Conservation (phyloP, 2,329 filamentous ascomycete genomes). For the Neospermospora avenae region DNA sequence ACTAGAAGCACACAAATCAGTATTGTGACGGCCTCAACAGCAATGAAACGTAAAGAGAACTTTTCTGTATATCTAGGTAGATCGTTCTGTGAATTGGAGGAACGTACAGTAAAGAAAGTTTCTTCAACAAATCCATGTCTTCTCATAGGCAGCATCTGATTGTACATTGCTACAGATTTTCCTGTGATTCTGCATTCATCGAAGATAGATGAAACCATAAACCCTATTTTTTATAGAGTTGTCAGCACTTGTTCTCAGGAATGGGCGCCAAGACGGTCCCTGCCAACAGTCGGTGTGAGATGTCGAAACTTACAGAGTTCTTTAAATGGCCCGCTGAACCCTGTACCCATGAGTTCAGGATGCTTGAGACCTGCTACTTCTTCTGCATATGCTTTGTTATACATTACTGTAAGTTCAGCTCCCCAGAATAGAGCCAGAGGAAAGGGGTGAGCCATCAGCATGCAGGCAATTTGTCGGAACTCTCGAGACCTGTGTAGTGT, state of each 20-base stretch:
- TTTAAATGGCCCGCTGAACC: constrained; percentile 53
- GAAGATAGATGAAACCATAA: constrained; percentile 58
- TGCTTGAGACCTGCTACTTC: constrained; percentile 72
- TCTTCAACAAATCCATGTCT: constrained; percentile 71
- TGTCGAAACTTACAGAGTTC: constrained; percentile 57
- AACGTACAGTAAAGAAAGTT: constrained; percentile 62
- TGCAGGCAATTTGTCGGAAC: constrained; percentile 71
- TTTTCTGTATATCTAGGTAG: no score
- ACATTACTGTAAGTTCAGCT: constrained; percentile 59
- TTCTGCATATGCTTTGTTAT: constrained; percentile 67
- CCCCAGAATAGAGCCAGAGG: constrained; percentile 78
- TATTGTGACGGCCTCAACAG: neutral
- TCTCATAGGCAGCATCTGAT: constrained; percentile 70
- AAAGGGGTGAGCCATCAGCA: constrained; percentile 75
- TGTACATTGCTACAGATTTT: constrained; percentile 68
- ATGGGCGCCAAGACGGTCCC: neutral
- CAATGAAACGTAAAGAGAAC: no score
- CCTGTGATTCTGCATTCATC: constrained; percentile 63
- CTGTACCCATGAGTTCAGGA: constrained; percentile 59
- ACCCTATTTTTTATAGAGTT: neutral
- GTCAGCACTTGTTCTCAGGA: neutral
- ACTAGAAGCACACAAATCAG: constrained; percentile 35
- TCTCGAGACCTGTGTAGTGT: constrained; percentile 59
- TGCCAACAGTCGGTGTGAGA: no score
- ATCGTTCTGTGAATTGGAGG: neutral